Conservation (phyloP, 2,329 filamentous ascomycete genomes). For the Aspergillus proliferans region DNA sequence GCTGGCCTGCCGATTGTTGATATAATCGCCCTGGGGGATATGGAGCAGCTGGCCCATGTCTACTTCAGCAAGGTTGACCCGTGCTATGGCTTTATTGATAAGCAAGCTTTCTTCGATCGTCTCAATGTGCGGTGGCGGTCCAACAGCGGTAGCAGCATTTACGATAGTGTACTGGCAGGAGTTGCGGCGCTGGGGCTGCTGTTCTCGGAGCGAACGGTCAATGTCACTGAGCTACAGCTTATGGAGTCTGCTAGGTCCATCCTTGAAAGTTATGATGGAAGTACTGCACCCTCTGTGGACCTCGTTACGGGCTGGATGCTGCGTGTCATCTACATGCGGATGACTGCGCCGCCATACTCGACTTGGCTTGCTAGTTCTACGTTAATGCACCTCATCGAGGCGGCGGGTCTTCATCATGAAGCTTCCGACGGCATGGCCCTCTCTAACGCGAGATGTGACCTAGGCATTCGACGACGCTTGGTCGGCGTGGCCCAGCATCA, state of each 20-base stretch:
- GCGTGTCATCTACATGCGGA: slow-evolving; percentile 46
- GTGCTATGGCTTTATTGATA: slow-evolving; percentile 47
- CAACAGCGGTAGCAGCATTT: slow-evolving; percentile 18
- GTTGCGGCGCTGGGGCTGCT: slow-evolving; percentile 48
- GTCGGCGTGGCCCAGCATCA: slow-evolving; percentile 50
- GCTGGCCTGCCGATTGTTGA: slow-evolving; percentile 34
- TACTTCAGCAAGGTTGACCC: slow-evolving; percentile 50
- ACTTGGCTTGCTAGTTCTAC: slow-evolving; percentile 31
- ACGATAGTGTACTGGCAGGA: slow-evolving; percentile 46
- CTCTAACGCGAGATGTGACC: slow-evolving; percentile 8
- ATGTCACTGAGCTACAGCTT: slow-evolving; percentile 42
- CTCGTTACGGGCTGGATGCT: slow-evolving; percentile 42
- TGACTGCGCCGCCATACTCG: slow-evolving; percentile 47
- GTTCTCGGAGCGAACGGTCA: slow-evolving; percentile 42
- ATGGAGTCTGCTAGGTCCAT: slow-evolving; percentile 39
- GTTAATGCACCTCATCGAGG: slow-evolving; percentile 47
- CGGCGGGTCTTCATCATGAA: slow-evolving; percentile 31
- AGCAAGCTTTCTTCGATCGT: slow-evolving; percentile 12
- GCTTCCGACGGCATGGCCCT: slow-evolving; percentile 10
- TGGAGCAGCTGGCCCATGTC: slow-evolving; percentile 38
- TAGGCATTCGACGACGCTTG: slow-evolving; percentile 37
- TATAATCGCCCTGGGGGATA: slow-evolving; percentile 42
- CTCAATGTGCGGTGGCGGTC: slow-evolving; percentile 18
- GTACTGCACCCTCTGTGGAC: slow-evolving; percentile 19
- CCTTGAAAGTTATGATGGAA: slow-evolving; percentile 32